Evolutionary conservation across 1,284 basidiomycete species (phyloP).

Genomic region (Cutaneotrichosporon sp.): DNA sequence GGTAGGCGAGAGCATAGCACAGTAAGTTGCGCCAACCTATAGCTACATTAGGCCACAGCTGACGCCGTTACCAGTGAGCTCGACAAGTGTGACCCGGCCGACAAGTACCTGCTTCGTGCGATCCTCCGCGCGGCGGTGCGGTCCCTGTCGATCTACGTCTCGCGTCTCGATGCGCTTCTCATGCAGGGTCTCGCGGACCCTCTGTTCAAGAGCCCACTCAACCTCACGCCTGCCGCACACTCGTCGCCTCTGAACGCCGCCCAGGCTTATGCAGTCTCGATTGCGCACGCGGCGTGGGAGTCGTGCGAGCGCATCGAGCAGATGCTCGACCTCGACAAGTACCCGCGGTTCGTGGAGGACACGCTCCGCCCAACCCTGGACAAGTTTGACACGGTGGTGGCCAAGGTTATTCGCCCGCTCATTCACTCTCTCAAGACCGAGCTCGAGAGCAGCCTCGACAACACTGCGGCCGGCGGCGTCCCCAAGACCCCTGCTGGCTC

Average conservation of each 20-base stretch:
- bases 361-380: constrained; percentile 57
- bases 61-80: constrained; percentile 28
- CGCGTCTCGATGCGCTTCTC: constrained; percentile 47
- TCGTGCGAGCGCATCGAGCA: constrained; percentile 47
- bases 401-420: constrained; percentile 47
- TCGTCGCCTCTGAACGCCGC: constrained; percentile 42
- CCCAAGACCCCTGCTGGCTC: constrained; percentile 37
- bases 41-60: no score
- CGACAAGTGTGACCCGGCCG: constrained; percentile 26
- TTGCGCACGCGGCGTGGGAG: constrained; percentile 49
- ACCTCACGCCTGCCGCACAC: constrained; percentile 24
- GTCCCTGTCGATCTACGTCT: constrained; percentile 46
- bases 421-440: constrained; percentile 43
- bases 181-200: constrained; percentile 46
- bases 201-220: constrained; percentile 36
- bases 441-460: constrained; percentile 35
- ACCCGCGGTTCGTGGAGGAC: constrained; percentile 52
- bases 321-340: constrained; percentile 42
- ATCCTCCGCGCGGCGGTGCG: constrained; percentile 44
- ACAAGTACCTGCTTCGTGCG: constrained; percentile 48
- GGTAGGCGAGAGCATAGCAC: constrained; percentile 42
- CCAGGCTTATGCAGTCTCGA: constrained; percentile 43
- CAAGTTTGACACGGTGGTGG: constrained; percentile 52
- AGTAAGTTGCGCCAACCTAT: constrained; percentile 30
- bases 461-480: constrained; percentile 30